Conservation (phyloP, 495 filamentous ascomycete species). For the Alectoria sarmentosa region DNA sequence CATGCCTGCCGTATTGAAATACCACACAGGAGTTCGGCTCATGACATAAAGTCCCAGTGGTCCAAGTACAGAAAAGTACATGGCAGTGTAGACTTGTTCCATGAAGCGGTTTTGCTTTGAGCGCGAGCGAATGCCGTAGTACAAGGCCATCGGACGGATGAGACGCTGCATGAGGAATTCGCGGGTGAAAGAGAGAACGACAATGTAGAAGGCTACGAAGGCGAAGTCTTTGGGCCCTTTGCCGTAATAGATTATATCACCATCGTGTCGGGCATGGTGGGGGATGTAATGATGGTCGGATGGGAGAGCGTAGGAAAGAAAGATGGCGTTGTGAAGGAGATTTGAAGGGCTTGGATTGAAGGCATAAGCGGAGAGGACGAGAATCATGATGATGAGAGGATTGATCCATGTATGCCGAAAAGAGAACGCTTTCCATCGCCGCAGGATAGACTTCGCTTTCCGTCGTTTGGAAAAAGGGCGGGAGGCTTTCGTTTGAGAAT, state of each 20-base stretch:
- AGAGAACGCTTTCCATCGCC: conserved; percentile 57
- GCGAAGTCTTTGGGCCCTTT: conserved; percentile 81
- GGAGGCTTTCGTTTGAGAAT: conserved; percentile 26
- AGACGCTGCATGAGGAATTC: conserved; percentile 96
- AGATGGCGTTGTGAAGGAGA: conserved; percentile 78
- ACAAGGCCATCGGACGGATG: conserved; percentile 69
- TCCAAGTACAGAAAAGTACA: conserved; percentile 83
- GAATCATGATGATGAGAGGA: conserved; percentile 61
- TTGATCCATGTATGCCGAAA: conserved; percentile 75
- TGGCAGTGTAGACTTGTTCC: conserved; percentile 96
- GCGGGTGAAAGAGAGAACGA: conserved; percentile 86
- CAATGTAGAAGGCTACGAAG: conserved; percentile 84
- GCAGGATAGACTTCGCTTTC: conserved; percentile 52
- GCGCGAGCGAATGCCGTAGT: conserved; percentile 60
- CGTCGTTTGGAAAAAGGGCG: conserved; percentile 44
- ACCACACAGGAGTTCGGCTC: conserved; percentile 89
- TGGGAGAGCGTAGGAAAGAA: conserved; percentile 82
- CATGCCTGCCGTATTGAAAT: conserved; percentile 89
- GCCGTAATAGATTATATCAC: conserved; percentile 68
- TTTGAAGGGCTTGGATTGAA: conserved; percentile 76
- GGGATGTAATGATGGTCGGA: conserved; percentile 37
- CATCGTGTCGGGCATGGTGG: conserved; percentile 35
- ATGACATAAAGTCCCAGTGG: conserved; percentile 90
- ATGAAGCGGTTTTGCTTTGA: conserved; percentile 89
- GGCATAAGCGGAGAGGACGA: conserved; percentile 61